Evolutionary conservation across 176 grass and related monocot species (phyloP).

Genomic region (Oryza coarctata): DNA sequence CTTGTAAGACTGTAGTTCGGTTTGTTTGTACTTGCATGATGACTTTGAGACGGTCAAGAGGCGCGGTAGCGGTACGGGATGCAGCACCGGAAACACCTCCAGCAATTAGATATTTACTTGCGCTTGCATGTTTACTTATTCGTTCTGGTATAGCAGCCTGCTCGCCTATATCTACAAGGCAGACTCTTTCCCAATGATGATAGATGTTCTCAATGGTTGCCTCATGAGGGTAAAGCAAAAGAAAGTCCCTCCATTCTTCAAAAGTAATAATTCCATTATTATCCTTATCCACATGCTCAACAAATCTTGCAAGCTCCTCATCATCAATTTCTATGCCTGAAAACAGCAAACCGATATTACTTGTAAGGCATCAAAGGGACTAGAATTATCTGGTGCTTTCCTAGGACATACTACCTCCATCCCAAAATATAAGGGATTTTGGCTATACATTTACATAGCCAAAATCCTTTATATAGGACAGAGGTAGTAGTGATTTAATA

Average conservation of each 20-base stretch:
- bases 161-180: slow-evolving; percentile 83
- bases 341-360: slow-evolving; percentile 37
- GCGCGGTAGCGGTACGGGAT: slow-evolving; percentile 79
- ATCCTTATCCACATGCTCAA: slow-evolving; percentile 93
- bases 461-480: too few species aligned
- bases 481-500: too few species aligned
- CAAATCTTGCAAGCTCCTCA: slow-evolving; percentile 74
- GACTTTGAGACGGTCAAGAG: slow-evolving; percentile 84
- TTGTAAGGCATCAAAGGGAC: slow-evolving; percentile 34
- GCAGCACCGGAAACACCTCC: slow-evolving; percentile 74
- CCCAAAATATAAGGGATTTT: too few species aligned
- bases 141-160: slow-evolving; percentile 79
- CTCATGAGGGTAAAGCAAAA: slow-evolving; percentile 88
- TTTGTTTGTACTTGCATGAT: slow-evolving; percentile 77
- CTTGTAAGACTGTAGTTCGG: slow-evolving; percentile 36
- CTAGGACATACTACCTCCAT: not conserved
- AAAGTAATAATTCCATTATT: slow-evolving; percentile 95
- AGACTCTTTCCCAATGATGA: slow-evolving; percentile 88
- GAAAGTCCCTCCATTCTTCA: slow-evolving; percentile 96
- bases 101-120: slow-evolving; percentile 82
- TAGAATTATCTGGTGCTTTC: slow-evolving; percentile 4
- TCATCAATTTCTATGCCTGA: slow-evolving; percentile 88
- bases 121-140: slow-evolving; percentile 71
- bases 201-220: slow-evolving; percentile 89
- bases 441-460: too few species aligned